Base-by-base conservation (phyloP, 257 asterid species). In the Pogostemon cablin region DNA sequence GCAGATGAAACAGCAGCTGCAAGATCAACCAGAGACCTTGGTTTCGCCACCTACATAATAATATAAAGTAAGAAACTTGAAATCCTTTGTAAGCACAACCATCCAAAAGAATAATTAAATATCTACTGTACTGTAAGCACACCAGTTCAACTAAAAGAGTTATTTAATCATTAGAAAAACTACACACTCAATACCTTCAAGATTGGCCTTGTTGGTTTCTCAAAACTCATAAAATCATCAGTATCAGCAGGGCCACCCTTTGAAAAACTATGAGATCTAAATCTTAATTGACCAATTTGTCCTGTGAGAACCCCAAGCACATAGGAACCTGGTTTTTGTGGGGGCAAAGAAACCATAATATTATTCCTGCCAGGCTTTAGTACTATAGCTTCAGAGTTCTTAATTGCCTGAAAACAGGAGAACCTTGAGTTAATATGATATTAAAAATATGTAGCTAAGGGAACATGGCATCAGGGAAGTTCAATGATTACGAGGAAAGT, bases 291-390 rank as follows among this genome's bases (percentile, higher is more conserved):
- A 69, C 99, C 99, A 76, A 95, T 91, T 84, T 91, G 92, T 75
- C 99, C 98, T 3, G 98, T 95, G 77, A 95, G 96, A 84, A 86
- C 97, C 77, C 98, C 96, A 76, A 95, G 84, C 56, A 95, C 99
- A 73, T 91, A 95, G 68, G 96, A 89, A 70, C 99, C 99, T 15
- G 99, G 98, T 69, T 75, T 95, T 77, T 95, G 98, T n/a, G 98
- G 96, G 67, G 98, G 98, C 76, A 95, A 77, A 41, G 88, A 77
- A 69, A 89, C 87, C 40, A 80, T 85, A 77, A 95, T 88, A 58
- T 75, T 83, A 80, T 91, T 95, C 88, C 79, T 86, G 50, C 96
- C 99, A 42, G 99, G 99, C 80, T 71, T 82, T 76, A 95, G 89
- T 50, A 85, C 86, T 60, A 93, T 88, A 67, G 92, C 90, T 72